Base-by-base conservation (phyloP, 768 basidiomycete species). In the Mycena epipterygia region DNA sequence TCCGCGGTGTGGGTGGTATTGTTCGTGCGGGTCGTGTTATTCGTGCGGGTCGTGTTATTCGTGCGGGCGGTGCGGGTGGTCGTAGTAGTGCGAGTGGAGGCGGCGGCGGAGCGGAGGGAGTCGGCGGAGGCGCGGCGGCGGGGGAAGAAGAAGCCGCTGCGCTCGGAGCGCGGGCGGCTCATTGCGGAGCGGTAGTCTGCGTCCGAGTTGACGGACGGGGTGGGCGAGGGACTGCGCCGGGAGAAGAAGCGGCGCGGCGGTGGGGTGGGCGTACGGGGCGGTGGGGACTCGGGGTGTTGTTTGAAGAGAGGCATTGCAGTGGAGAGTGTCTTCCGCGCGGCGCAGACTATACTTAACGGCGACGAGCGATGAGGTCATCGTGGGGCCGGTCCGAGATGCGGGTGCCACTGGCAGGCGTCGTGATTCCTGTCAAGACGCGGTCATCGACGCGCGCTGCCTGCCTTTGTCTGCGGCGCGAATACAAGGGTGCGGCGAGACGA, bases 281-380 rank as follows among this genome's bases (percentile, higher is more conserved):
- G 60, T 17, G 60, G 60, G 19, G 33, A 48, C 12, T 57, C 37
- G 11, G 74, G 53, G 48, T 25, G 67, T 23, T 64, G 53, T 58
- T 73, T 75, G 71, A 78, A 79, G 21, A 79, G 70, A 23, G 78
- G 76, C 78, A 79, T 79, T 2, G 25, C 48, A 21, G 42, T 21
- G 74, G 79, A 77, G 67, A 81, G 75, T 74, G 76, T 37, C 23
- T 37, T 30, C 7, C 9, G 25, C 8, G 12, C 30, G 44, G 44
- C 21, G 60, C 23, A 21, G 14, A 52, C 46, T 66, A 57, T 66
- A 66, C n/a, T n/a, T n/a, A 48, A 25, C 21, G 56, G 32, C 19
- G n/a, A 17, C 27, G 25, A 35, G 23, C 19, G 46, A 70, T 70
- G 68, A 70, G 62, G 68, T 70, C 68, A 70, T 70, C 13, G 62